phyloP scores from a whole-genome alignment of 371 early-diverging fungal species.

The Apophysomyces elegans region DNA sequence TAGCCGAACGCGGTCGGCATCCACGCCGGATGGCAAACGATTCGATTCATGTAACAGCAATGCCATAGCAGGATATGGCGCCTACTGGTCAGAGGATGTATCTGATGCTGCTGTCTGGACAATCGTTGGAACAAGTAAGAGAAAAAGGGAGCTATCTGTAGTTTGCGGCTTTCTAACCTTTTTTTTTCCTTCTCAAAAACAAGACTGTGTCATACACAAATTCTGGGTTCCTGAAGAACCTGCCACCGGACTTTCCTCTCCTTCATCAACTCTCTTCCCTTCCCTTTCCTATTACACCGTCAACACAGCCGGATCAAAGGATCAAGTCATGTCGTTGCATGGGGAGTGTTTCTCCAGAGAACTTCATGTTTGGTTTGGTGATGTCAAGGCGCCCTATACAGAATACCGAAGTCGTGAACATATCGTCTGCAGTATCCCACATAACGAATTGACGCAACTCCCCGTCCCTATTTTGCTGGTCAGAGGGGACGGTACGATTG shows the following conservation, averaged over 20 bases:
- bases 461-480: constrained; percentile 65
- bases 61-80: constrained; percentile 25
- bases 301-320: constrained; percentile 1
- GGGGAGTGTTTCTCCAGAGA: constrained; percentile 66
- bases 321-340: constrained; percentile 39
- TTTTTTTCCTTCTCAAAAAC: neutral
- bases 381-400: constrained; percentile 46
- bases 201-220: constrained; percentile 68
- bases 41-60: neutral
- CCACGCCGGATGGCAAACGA: constrained; percentile 6
- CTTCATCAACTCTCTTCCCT: constrained; percentile 24
- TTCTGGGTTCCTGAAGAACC: constrained; percentile 55
- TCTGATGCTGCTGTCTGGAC: constrained; percentile 85
- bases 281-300: constrained; percentile 23
- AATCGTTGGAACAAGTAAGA: constrained; percentile 66
- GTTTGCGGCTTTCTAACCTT: neutral
- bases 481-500: constrained; percentile 62
- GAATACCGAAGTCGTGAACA: constrained; percentile 48
- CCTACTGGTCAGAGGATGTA: constrained; percentile 75
- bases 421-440: constrained; percentile 44
- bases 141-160: neutral
- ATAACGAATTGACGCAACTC: constrained; percentile 25
- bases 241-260: neutral
- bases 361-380: constrained; percentile 65
- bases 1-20: constrained; percentile 10